A percentile compares a stretch with the other conserved stretches of the same genome.
Conservation (phyloP, 768 basidiomycete genomes). For the Albatrellus ellisii region DNA sequence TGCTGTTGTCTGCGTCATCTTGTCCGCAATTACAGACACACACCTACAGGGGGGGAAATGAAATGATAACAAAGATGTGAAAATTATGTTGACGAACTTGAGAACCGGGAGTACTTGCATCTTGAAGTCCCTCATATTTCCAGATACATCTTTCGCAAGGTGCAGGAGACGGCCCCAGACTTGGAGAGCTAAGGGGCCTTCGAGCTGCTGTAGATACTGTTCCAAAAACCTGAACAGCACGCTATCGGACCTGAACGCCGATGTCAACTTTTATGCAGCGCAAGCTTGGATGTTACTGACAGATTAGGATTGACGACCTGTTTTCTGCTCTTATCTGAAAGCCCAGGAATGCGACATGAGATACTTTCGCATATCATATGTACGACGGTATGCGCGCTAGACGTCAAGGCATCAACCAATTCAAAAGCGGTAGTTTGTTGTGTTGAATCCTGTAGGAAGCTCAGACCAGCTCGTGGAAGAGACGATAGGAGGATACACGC, state of each 20-base stretch:
- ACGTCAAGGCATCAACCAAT: constrained; percentile 68
- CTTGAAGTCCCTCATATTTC: constrained; percentile 53
- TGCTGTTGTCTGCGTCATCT: constrained; percentile 78
- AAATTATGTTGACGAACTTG: constrained; percentile 31
- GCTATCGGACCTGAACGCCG: constrained; percentile 41
- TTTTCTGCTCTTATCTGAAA: constrained; percentile 47
- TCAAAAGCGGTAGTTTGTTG: constrained; percentile 47
- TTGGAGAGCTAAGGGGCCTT: constrained; percentile 86
- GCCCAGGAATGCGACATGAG: constrained; percentile 37
- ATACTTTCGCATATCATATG: constrained; percentile 85
- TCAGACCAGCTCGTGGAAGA: not conserved
- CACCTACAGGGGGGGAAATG: constrained; percentile 35
- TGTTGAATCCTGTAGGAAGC: not conserved
- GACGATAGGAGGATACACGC: constrained; percentile 15
- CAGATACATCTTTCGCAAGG: constrained; percentile 67
- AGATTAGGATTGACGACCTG: constrained; percentile 51
- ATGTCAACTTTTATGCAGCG: not conserved
- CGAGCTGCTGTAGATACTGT: constrained; percentile 67
- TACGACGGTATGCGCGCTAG: constrained; percentile 78
- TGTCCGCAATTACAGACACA: constrained; percentile 66
- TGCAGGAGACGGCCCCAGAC: constrained; percentile 77
- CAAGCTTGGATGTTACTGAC: constrained; percentile 28
- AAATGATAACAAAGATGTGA: not conserved
- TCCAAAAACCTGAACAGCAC: constrained; percentile 81
- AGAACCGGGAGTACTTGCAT: constrained; percentile 58